Evolutionary conservation across 805 yeast genomes (phyloP), one percentile per base, ranked within the genome.

Genomic region (Starmera dryadoides): DNA sequence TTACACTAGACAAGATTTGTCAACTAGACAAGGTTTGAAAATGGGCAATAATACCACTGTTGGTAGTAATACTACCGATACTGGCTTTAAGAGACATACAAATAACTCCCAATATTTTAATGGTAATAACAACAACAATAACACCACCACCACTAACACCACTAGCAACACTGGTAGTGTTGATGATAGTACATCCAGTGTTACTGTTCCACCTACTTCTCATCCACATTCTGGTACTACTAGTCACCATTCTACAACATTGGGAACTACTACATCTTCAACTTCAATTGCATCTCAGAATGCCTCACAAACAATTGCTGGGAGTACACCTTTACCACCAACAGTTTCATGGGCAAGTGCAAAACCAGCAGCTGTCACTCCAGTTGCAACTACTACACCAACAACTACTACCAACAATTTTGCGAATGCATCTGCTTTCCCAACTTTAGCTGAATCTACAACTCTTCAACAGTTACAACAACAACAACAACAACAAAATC

Each of bases 1-100:
- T 10, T 91, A 86, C 64, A 86, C 95, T 21, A 79, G 96, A 39
- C 88, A 86, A 55, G 94, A 86, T 55, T 69, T 86, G 53, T 79
- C 88, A 5, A 84, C 93, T 4, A 82, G 85, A 58, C 79, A 78
- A 48, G 78, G 79, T 50, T 69, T 76, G 47, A 77, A 74, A 52
- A 75, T 76, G 73, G 55, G 52, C 20, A 57, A 56, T 14, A 42
- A 52, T 23, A 9, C 8, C 23, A 21, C 23, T 21, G 23, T n/a
- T n/a, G n/a, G n/a, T n/a, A n/a, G n/a, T n/a, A n/a, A 9, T 9
- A 6, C 23, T 9, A 21, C 23, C 23, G 64, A 22, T 17, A 21
- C 17, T 59, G 39, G 57, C 49, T 34, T 54, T 59, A 48, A 48
- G 35, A 49, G 55, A 44, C 44, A 46, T 33, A 45, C 49, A 19